Evolutionary conservation across 2,329 filamentous ascomycete genomes (phyloP).

Genomic region (Claviceps citrina): DNA sequence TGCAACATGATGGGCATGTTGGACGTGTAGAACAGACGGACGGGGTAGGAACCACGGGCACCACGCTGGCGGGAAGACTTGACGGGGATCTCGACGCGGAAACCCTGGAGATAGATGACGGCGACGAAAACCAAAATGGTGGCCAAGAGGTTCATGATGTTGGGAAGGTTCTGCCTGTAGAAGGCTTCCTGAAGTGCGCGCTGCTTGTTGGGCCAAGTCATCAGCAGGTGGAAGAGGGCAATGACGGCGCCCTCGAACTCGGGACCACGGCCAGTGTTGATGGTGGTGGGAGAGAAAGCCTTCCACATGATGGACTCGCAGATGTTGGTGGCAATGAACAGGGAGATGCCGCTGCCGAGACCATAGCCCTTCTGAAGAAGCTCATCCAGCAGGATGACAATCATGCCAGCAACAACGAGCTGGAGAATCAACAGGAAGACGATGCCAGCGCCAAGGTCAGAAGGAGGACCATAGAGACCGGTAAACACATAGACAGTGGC

Average conservation of each 20-base stretch:
- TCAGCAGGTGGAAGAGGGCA: slow-evolving; percentile 89
- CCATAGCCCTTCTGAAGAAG: slow-evolving; percentile 98
- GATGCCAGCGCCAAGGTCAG: slow-evolving; percentile 91
- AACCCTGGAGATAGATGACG: slow-evolving; percentile 97
- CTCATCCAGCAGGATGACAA: slow-evolving; percentile 98
- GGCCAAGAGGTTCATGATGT: slow-evolving; percentile 96
- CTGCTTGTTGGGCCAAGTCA: slow-evolving; percentile 99
- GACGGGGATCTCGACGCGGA: slow-evolving; percentile 99
- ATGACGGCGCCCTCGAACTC: slow-evolving; percentile 99
- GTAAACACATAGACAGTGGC: slow-evolving; percentile 97
- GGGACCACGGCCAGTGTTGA: slow-evolving; percentile 97
- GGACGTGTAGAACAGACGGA: slow-evolving; percentile 98
- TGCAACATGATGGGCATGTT: slow-evolving; percentile 99
- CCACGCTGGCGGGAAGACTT: slow-evolving; percentile 98
- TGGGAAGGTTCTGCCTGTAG: slow-evolving; percentile 97
- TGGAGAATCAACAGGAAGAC: slow-evolving; percentile 97
- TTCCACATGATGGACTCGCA: slow-evolving; percentile 99
- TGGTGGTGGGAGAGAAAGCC: slow-evolving; percentile 96
- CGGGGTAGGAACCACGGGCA: slow-evolving; percentile 92
- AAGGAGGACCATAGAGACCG: slow-evolving; percentile 90
- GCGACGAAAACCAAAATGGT: slow-evolving; percentile 88
- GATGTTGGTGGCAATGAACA: slow-evolving; percentile 99
- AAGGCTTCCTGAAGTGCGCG: slow-evolving; percentile 96
- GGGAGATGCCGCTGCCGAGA: slow-evolving; percentile 93
- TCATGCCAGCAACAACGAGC: slow-evolving; percentile 91